Evolutionary conservation across 352 stramenopile species (phyloP).

Genomic region (Phytophthora sansomeana): DNA sequence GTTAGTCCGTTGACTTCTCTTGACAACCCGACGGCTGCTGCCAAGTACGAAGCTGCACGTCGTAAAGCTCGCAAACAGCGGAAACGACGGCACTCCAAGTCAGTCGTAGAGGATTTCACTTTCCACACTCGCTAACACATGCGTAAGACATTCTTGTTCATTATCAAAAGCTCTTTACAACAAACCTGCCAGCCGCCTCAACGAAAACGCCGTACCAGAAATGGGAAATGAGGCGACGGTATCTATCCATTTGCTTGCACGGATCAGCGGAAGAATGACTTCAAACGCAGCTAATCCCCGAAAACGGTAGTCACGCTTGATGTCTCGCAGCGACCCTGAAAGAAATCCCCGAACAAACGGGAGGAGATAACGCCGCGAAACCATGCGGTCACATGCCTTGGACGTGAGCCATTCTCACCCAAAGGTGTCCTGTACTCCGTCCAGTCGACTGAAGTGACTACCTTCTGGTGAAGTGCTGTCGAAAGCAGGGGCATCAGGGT

Average conservation of each 20-base stretch:
- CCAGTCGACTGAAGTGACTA: slow-evolving; percentile 19
- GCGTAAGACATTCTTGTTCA: neutral
- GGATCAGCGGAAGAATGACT: slow-evolving; percentile 13
- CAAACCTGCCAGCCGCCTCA: neutral
- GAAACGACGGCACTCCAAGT: slow-evolving; percentile 20
- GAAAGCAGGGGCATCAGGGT: too few species aligned
- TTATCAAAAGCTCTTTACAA: slow-evolving; percentile 1
- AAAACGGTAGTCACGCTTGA: slow-evolving; percentile 12
- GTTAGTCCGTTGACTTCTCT: slow-evolving; percentile 70
- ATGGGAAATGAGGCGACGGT: slow-evolving; percentile 10
- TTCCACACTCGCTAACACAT: neutral
- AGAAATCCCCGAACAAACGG: slow-evolving; percentile 19
- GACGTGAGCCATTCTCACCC: slow-evolving; percentile 5
- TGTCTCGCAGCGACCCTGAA: neutral
- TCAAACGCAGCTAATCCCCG: neutral
- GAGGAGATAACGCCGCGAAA: slow-evolving; percentile 20
- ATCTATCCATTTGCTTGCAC: slow-evolving; percentile 30
- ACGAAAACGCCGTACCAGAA: neutral
- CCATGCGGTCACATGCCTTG: slow-evolving; percentile 13
- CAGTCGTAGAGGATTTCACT: too few species aligned
- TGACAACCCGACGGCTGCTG: slow-evolving; percentile 65
- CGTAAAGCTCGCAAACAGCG: slow-evolving; percentile 46
- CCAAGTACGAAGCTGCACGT: slow-evolving; percentile 56
- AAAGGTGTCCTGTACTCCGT: slow-evolving; percentile 13
- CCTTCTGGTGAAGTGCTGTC: slow-evolving; percentile 4